These are phyloP conservation scores for Ustilago bromivora DNA, from an alignment of 1,284 basidiomycete genomes.

Conservation along the genomic window DNA sequence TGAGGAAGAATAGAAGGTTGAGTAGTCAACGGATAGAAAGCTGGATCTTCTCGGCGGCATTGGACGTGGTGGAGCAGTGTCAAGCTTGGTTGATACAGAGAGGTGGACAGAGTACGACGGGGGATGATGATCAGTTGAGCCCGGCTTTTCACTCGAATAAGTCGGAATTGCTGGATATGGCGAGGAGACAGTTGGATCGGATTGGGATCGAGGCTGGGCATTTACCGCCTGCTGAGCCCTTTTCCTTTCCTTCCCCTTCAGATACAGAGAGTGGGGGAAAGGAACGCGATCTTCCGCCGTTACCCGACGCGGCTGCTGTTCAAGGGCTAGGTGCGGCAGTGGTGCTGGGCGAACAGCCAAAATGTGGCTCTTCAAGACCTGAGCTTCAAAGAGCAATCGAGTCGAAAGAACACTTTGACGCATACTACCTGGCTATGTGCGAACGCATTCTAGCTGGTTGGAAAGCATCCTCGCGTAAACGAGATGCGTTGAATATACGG, in stretches of 20 bases:
- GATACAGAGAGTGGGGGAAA: neutral
- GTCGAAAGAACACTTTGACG: slow-evolving; percentile 69
- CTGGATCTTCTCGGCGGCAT: slow-evolving; percentile 91
- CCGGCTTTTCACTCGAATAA: slow-evolving; percentile 72
- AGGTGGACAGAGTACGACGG: slow-evolving; percentile 21
- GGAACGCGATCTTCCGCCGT: slow-evolving; percentile 45
- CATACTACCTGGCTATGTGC: slow-evolving; percentile 72
- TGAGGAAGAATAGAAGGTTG: slow-evolving; percentile 74
- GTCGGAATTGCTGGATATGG: slow-evolving; percentile 84
- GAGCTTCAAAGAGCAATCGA: slow-evolving; percentile 77
- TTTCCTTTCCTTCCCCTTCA: slow-evolving; percentile 10
- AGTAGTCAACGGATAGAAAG: slow-evolving; percentile 85
- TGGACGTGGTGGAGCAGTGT: slow-evolving; percentile 86
- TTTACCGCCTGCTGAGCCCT: slow-evolving; percentile 80
- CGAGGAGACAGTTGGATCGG: slow-evolving; percentile 81
- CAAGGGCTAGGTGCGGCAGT: slow-evolving; percentile 3
- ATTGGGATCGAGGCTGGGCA: slow-evolving; percentile 81
- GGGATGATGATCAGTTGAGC: slow-evolving; percentile 46
- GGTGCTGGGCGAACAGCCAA: slow-evolving; percentile 15
- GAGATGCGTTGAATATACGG: slow-evolving; percentile 85
- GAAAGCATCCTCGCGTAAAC: slow-evolving; percentile 79
- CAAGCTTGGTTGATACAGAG: slow-evolving; percentile 76
- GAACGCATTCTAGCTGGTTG: slow-evolving; percentile 86
- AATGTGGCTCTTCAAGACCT: slow-evolving; percentile 69
- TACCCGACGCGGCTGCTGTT: slow-evolving; percentile 11